Evolutionary conservation across 2,329 filamentous ascomycete genomes (phyloP).

Genomic region (Xylariomycetidae sp.): DNA sequence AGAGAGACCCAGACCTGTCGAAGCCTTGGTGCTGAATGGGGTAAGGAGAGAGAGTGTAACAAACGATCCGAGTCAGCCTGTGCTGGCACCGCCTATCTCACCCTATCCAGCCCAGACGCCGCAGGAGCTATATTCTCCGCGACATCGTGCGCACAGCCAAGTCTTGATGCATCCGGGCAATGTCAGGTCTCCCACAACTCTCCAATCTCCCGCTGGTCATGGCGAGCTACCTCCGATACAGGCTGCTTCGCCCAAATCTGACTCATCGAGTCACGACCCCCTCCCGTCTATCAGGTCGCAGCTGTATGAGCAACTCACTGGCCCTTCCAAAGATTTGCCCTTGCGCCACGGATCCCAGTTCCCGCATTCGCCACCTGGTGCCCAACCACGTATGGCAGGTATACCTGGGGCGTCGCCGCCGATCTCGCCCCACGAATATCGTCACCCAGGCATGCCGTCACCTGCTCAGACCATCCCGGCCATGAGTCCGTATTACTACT

Average conservation of each 20-base stretch:
- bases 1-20: conserved; percentile 12
- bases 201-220: conserved; percentile 21
- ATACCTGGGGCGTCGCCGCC: conserved; percentile 40
- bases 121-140: conserved; percentile 22
- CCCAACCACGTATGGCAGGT: conserved; percentile 23
- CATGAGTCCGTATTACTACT: conserved; percentile 35
- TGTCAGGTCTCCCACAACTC: conserved; percentile 30
- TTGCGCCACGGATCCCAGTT: conserved; percentile 22
- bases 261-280: conserved; percentile 29
- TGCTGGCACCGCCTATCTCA: conserved; percentile 26
- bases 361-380: conserved; percentile 31
- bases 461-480: conserved; percentile 37
- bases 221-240: conserved; percentile 32
- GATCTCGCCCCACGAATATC: conserved; percentile 45
- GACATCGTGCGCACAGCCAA: conserved; percentile 17
- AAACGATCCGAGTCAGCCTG: conserved; percentile 17
- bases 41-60: conserved; percentile 12
- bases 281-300: conserved; percentile 34
- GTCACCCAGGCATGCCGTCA: conserved; percentile 41
- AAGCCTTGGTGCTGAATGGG: conserved; percentile 11
- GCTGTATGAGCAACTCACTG: conserved; percentile 28
- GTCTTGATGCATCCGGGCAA: conserved; percentile 27
- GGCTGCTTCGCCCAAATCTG: conserved; percentile 33
- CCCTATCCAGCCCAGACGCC: conserved; percentile 19
- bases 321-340: conserved; percentile 26